Evolutionary conservation across 192 early-diverging fungal species (phyloP), one percentile per base, ranked within the genome.

Genomic region (Coemansia sp.): DNA sequence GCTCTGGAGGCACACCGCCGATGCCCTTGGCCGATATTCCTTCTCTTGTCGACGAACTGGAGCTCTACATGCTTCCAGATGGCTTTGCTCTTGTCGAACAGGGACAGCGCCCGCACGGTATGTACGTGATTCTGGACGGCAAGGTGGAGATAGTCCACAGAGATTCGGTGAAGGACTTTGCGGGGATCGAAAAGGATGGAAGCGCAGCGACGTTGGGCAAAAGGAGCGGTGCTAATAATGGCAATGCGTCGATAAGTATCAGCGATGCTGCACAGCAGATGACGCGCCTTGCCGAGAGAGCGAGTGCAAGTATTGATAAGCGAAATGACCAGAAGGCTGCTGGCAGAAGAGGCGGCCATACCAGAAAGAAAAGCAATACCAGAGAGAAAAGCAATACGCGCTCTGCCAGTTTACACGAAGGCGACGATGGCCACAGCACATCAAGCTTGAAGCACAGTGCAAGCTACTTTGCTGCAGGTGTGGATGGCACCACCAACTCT

Each of bases 61-160:
- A 91, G 59, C 87, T 94, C 43, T 80, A 89, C 62, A 91, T 87
- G 63, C 87, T 89, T 57, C 89, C 89, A 6, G 86, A 89, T 54
- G 93, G 89, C 19, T 83, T 87, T 13, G 74, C 79, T 4, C 74
- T 99, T 15, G 85, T 95, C 22, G 83, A 88, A 49, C 92, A 96
- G 79, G 93, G 95, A 3, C 89, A 95, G 74, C 85, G 91, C 9
- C 86, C 86, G 23, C 78, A 85, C 13, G 97, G 97, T 4, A 66
- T 99, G 29, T 98, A 90, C 66, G 92, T 97, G 72, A 89, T 97
- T 5, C 88, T 99, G 70, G 94, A 97, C 71, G 97, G 97, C 22
- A 74, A 87, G 14, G 67, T 99, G 20, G 90, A 93, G 29, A 69
- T 81, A n/a, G 71, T 67, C 0, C 81, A 71, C 49, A 49, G 73